phyloP scores from a whole-genome alignment of 2,329 filamentous ascomycete species.

The Sclerotinia glacialis region DNA sequence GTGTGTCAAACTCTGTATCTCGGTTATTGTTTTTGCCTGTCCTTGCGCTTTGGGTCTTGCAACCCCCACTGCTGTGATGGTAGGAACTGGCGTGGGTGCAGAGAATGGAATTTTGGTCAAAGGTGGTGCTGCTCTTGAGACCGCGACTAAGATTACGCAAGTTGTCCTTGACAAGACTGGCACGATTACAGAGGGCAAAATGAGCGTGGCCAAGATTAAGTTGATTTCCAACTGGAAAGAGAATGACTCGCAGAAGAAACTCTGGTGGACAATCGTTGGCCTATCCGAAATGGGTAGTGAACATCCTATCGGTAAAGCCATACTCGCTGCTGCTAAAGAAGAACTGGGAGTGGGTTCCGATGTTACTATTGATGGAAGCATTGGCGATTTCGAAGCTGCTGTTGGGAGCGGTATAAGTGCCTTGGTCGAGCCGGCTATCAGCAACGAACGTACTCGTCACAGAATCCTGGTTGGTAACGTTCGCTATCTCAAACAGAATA shows the following conservation, averaged over 20 bases:
- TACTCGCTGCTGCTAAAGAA: slow-evolving; percentile 70
- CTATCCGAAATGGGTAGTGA: slow-evolving; percentile 95
- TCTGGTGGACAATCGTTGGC: slow-evolving; percentile 96
- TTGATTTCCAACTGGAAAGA: slow-evolving; percentile 67
- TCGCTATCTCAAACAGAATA: slow-evolving; percentile 68
- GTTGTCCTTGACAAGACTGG: slow-evolving; percentile 95
- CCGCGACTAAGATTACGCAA: slow-evolving; percentile 82
- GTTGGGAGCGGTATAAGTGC: slow-evolving; percentile 86
- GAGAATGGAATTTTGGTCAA: slow-evolving; percentile 98
- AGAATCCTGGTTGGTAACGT: slow-evolving; percentile 81
- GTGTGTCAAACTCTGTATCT: slow-evolving; percentile 95
- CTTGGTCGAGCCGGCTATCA: slow-evolving; percentile 70
- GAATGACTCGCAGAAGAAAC: slow-evolving; percentile 63
- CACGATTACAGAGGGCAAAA: slow-evolving; percentile 89
- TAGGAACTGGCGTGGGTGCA: slow-evolving; percentile 93
- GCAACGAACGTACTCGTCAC: slow-evolving; percentile 68
- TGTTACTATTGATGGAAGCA: slow-evolving; percentile 73
- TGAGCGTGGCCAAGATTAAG: slow-evolving; percentile 77
- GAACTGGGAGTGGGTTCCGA: slow-evolving; percentile 72
- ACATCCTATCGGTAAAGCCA: slow-evolving; percentile 90
- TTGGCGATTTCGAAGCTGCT: slow-evolving; percentile 78
- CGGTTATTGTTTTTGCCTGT: slow-evolving; percentile 96
- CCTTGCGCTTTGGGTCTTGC: slow-evolving; percentile 94
- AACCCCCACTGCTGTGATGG: slow-evolving; percentile 97
- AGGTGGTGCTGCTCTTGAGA: slow-evolving; percentile 88